Percentiles rank a stretch among this genome's conserved stretches.
Conservation (phyloP, 2,329 filamentous ascomycete species). For the Curvularia hawaiiensis region DNA sequence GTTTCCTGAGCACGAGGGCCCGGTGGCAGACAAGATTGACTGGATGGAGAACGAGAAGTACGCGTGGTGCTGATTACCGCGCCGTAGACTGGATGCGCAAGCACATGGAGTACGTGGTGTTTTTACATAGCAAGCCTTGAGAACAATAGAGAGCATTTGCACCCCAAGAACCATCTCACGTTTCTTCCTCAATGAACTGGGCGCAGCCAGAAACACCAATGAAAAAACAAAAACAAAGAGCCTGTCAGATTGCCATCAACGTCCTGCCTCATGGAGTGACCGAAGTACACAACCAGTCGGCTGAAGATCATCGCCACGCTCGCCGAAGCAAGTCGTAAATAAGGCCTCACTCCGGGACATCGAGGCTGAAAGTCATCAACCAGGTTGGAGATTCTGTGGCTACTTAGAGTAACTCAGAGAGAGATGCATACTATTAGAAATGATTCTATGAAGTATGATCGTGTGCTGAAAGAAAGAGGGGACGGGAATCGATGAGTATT, state of each 20-base stretch:
- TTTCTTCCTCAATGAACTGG: slow-evolving; percentile 41
- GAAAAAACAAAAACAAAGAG: slow-evolving; percentile 42
- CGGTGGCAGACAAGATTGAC: slow-evolving; percentile 59
- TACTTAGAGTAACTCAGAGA: slow-evolving; percentile 90
- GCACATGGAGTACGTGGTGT: background rate
- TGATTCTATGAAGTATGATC: slow-evolving; percentile 43
- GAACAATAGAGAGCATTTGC: too few species aligned
- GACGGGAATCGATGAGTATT: background rate
- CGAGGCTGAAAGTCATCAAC: slow-evolving; percentile 89
- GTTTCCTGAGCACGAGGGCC: slow-evolving; percentile 58
- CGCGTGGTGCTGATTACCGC: slow-evolving; percentile 67
- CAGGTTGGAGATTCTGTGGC: slow-evolving; percentile 89
- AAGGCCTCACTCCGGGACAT: slow-evolving; percentile 83
- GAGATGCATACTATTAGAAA: slow-evolving; percentile 96
- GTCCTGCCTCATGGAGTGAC: slow-evolving; percentile 79
- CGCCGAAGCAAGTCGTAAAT: slow-evolving; percentile 72
- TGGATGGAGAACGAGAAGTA: slow-evolving; percentile 81
- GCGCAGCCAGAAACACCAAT: slow-evolving; percentile 40
- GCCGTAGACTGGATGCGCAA: background rate
- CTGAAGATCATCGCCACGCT: slow-evolving; percentile 95
- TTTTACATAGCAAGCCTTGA: background rate
- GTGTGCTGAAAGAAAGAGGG: background rate
- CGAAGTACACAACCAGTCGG: slow-evolving; percentile 74
- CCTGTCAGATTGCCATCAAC: slow-evolving; percentile 86
- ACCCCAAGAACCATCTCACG: background rate